A percentile compares a stretch with the other conserved stretches of the same genome.
Conservation (phyloP, 345 rosid species). For the Noccaea bulbosa region DNA sequence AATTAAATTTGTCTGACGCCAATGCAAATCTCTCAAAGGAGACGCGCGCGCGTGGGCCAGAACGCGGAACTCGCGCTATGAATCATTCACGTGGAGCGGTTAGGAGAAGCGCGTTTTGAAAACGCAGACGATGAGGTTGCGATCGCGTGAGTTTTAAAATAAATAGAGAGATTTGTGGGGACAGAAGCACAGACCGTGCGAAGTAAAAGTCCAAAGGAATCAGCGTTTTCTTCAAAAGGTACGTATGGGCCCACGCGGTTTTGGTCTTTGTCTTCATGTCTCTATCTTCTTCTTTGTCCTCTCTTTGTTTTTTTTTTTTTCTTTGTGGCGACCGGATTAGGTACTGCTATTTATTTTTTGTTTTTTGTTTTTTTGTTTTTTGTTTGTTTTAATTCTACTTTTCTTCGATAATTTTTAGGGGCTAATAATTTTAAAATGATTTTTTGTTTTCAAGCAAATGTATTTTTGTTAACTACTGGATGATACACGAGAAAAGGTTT, state of each 20-base stretch:
- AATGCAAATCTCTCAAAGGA: not conserved
- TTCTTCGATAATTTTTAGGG: too few species aligned
- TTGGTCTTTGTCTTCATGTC: constrained; percentile 43
- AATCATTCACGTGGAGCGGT: not conserved
- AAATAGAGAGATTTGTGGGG: constrained; percentile 33
- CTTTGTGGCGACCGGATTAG: constrained; percentile 34
- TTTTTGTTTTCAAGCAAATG: too few species aligned
- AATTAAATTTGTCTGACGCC: not conserved
- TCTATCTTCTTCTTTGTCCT: constrained; percentile 5
- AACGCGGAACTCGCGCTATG: not conserved
- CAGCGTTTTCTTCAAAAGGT: constrained; percentile 37
- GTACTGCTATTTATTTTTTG: not conserved
- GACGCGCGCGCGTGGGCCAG: constrained; percentile 5
- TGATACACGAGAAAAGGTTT: not conserved
- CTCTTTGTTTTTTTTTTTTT: not conserved
- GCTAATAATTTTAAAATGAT: too few species aligned
- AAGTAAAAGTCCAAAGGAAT: constrained; percentile 55
- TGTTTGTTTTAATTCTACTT: not conserved
- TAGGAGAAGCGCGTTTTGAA: not conserved
- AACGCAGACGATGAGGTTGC: not conserved
- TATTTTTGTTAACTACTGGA: too few species aligned
- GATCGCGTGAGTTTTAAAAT: constrained; percentile 11
- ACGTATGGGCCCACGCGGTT: constrained; percentile 57
- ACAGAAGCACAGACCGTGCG: constrained; percentile 40
- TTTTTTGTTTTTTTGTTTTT: too few species aligned